These are phyloP conservation scores for Raffaelea albimanens DNA, from an alignment of 2,329 filamentous ascomycete species.

Conservation along the genomic window DNA sequence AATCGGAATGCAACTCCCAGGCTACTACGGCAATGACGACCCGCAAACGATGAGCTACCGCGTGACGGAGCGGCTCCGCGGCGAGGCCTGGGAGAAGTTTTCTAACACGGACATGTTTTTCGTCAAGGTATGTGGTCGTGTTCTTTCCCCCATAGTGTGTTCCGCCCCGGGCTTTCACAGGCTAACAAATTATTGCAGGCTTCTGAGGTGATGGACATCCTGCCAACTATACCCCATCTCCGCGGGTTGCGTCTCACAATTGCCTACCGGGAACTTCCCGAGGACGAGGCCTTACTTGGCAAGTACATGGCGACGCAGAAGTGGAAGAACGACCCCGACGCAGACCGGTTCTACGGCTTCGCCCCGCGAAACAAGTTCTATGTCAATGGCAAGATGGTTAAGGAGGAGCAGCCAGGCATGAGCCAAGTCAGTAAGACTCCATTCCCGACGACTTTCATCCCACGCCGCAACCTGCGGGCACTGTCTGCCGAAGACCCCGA, in stretches of 20 bases:
- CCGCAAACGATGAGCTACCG: conserved; percentile 33
- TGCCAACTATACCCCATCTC: conserved; percentile 50
- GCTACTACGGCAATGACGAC: conserved; percentile 39
- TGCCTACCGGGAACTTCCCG: conserved; percentile 49
- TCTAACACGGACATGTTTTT: conserved; percentile 55
- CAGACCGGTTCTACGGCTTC: conserved; percentile 40
- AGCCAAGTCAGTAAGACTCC: conserved; percentile 41
- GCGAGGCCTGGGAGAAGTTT: conserved; percentile 43
- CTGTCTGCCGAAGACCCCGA: conserved; percentile 48
- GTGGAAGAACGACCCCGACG: conserved; percentile 51
- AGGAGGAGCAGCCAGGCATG: conserved; percentile 38
- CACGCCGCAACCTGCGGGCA: conserved; percentile 42
- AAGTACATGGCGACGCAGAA: conserved; percentile 36
- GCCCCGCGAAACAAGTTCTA: conserved; percentile 50
- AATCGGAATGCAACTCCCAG: conserved; percentile 42
- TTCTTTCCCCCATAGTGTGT: no score
- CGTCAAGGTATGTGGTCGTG: conserved; percentile 43
- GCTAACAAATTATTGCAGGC: conserved; percentile 41
- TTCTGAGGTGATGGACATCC: conserved; percentile 51
- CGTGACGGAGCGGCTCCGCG: conserved; percentile 34
- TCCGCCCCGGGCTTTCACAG: no score
- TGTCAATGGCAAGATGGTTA: conserved; percentile 43
- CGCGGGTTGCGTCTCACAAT: conserved; percentile 45
- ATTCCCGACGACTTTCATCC: conserved; percentile 44
- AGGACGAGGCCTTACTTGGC: conserved; percentile 35